Percentiles rank a stretch among this genome's conserved stretches.
Evolutionary conservation across 2,329 filamentous ascomycete genomes (phyloP).

Genomic region (Colletotrichum horii): DNA sequence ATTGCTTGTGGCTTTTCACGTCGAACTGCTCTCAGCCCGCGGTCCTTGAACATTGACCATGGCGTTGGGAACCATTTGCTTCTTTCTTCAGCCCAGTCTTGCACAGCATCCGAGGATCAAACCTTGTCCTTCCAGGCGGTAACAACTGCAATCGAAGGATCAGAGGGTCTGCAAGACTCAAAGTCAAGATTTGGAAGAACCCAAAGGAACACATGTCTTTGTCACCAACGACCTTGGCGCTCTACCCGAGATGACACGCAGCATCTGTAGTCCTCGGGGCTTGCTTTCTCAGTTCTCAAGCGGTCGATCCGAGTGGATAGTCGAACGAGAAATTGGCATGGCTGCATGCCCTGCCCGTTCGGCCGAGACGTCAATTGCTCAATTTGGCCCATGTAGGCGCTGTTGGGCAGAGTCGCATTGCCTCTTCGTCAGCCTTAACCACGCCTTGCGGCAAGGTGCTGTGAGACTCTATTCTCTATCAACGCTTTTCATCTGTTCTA

Average conservation of each 20-base stretch:
- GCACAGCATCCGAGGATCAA: neutral
- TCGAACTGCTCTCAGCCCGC: neutral
- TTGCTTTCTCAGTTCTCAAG: neutral
- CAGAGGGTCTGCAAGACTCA: neutral
- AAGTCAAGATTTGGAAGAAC: neutral
- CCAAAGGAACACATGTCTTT: neutral
- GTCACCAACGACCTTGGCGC: neutral
- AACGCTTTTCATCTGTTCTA: neutral
- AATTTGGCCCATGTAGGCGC: neutral
- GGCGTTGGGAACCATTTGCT: neutral
- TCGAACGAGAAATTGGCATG: neutral
- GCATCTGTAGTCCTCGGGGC: constrained; percentile 15
- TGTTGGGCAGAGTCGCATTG: neutral
- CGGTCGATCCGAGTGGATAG: neutral
- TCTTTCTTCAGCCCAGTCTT: neutral
- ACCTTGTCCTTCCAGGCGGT: neutral
- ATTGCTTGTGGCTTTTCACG: neutral
- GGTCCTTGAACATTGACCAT: neutral
- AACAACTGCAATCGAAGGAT: neutral
- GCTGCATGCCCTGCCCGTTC: neutral
- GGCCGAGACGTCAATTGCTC: neutral
- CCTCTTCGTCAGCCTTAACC: constrained; percentile 13
- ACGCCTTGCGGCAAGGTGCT: neutral
- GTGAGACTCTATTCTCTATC: neutral
- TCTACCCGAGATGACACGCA: neutral